These are phyloP conservation scores for Taxillus chinensis DNA, from an alignment of 164 flowering plant genomes.

Conservation along the genomic window DNA sequence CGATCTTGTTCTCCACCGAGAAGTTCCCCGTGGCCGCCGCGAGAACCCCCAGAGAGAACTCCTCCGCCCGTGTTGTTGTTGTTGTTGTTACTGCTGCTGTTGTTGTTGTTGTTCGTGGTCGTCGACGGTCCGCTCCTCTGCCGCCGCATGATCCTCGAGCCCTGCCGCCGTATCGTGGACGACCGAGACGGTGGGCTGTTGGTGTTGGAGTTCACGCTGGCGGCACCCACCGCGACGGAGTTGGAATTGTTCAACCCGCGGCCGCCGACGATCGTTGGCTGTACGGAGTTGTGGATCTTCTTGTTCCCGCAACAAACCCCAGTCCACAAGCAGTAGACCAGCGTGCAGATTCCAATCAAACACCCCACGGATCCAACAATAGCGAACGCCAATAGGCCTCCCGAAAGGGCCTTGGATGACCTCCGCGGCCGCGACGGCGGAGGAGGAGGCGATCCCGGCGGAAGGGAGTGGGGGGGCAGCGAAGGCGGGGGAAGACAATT, in stretches of 20 bases:
- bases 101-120: constrained; percentile 27
- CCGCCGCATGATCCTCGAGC: constrained; percentile 65
- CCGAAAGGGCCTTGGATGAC: constrained; percentile 14
- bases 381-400: constrained; percentile 57
- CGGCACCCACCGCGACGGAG: neutral
- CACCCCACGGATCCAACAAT: constrained; percentile 73
- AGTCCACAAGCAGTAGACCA: constrained; percentile 63
- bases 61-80: constrained; percentile 56
- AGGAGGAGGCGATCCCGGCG: constrained; percentile 3
- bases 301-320: constrained; percentile 70
- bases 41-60: constrained; percentile 58
- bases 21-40: constrained; percentile 63
- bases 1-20: constrained; percentile 67
- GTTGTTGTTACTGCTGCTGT: no score
- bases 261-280: constrained; percentile 57
- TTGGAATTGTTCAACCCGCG: constrained; percentile 17
- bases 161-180: constrained; percentile 61
- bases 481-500: constrained; percentile 17
- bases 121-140: constrained; percentile 94
- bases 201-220: constrained; percentile 20
- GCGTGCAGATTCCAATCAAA: constrained; percentile 44
- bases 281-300: constrained; percentile 86
- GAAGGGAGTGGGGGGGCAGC: constrained; percentile 5
- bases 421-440: constrained; percentile 13
- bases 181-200: constrained; percentile 49